A percentile compares a stretch with the other conserved stretches of the same genome.
phyloP scores from a whole-genome alignment of 495 filamentous ascomycete species.

The Penicillium chermesinum region DNA sequence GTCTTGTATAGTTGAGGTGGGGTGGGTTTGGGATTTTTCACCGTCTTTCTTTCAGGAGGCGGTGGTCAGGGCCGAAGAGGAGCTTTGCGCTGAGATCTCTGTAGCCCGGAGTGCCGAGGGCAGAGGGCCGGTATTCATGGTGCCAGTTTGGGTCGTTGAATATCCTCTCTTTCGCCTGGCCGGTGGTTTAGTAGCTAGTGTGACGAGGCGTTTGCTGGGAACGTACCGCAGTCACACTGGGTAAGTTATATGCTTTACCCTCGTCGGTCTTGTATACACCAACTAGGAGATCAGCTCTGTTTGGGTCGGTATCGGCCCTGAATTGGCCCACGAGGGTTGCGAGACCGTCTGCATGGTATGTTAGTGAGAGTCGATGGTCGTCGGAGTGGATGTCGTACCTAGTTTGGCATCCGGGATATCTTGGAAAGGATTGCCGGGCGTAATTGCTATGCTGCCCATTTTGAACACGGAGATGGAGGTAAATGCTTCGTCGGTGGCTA shows the following conservation, averaged over 20 bases:
- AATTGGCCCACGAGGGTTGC: conserved; percentile 1
- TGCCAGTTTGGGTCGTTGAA: conserved; percentile 14
- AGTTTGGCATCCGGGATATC: conserved; percentile 3
- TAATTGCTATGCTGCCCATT: conserved; percentile 10
- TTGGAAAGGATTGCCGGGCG: conserved; percentile 3
- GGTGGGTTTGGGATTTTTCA: too few species aligned
- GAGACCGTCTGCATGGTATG: neutral
- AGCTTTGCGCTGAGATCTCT: conserved; percentile 8
- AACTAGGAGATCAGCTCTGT: conserved; percentile 12
- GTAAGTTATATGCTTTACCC: conserved; percentile 11
- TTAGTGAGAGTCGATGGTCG: neutral
- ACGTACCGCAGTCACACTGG: conserved; percentile 14
- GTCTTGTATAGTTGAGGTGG: neutral
- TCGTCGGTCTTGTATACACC: conserved; percentile 14
- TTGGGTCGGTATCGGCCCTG: conserved; percentile 8
- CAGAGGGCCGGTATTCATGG: conserved; percentile 13
- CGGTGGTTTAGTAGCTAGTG: neutral
- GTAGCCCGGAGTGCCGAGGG: conserved; percentile 9
- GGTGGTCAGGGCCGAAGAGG: conserved; percentile 12
- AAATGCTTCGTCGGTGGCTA: neutral
- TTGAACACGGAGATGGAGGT: neutral
- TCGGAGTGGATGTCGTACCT: conserved; percentile 4
- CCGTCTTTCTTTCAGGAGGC: conserved; percentile 13
- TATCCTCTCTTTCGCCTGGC: conserved; percentile 13
- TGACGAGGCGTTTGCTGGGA: neutral